Base-by-base conservation (phyloP, 805 yeast species). In the Yarrowia osloensis region DNA sequence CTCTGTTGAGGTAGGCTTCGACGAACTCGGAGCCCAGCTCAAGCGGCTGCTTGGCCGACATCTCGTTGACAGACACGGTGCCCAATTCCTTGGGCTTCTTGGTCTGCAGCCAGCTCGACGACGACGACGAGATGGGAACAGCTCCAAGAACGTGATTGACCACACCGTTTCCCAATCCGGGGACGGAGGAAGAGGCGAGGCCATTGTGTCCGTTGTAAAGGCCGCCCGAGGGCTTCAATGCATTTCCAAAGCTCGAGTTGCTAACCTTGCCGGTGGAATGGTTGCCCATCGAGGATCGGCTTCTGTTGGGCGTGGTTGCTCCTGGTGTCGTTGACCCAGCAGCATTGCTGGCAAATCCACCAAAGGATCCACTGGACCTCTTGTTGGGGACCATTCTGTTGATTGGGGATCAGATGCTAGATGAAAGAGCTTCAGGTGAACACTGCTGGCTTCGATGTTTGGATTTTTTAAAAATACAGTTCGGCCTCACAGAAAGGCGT, bases 1-100 rank as follows among this genome's bases (percentile, higher is more conserved):
- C 79, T 19, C 70, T 66, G 29, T 71, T 73, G 13, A 76, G 62
- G 39, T 68, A 74, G 17, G 72, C 65, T 29, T 76, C 76, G 26
- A 76, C 67, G 42, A 71, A 70, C 42, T 69, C 68, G 9, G 71
- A 35, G n/a, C 73, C 77, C n/a, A 74, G 70, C 33, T 70, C 71
- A 62, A 71, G 73, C 3, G 71, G 69, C 8, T 70, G 67, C 31
- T 68, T 66, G 28, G 50, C 22, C 9, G 57, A 26, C 59, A 63
- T 49, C 15, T 63, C 67, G 29, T 35, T 39, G 35, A 63, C 67
- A 13, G 59, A 49, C 19, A 63, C 57, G 26, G 67, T 49, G 49
- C 59, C 67, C 37, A 63, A 28, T 31, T 63, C 66, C 66, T 46
- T 61, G 66, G 66, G 66, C 42, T 46, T 44, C 54, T 61, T 61